phyloP scores from a whole-genome alignment of 169 alveolate genomes.

The Plasmodium knowlesi region DNA sequence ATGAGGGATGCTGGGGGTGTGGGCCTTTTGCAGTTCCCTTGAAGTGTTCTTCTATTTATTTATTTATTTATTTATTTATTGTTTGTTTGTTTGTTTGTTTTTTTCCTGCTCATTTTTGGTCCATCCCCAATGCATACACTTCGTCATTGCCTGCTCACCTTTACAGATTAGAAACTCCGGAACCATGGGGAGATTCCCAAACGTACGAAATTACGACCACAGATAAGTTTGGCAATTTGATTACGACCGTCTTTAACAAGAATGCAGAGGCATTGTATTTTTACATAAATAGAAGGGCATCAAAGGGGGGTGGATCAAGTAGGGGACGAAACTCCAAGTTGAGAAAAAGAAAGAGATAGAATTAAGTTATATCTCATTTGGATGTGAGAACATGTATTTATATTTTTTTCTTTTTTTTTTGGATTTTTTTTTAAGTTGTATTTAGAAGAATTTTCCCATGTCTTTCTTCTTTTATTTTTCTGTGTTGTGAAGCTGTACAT shows the following conservation, averaged over 20 bases:
- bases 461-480: not conserved
- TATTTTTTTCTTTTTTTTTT: not conserved
- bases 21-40: not conserved
- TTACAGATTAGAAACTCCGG: conserved; percentile 64
- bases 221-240: conserved; percentile 6
- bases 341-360: conserved; percentile 2
- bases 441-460: not conserved
- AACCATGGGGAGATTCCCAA: conserved; percentile 68
- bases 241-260: conserved; percentile 53
- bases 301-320: not conserved
- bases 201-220: conserved; percentile 26
- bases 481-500: not conserved
- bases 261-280: conserved; percentile 56
- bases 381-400: not conserved
- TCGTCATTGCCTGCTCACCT: not conserved
- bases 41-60: not conserved
- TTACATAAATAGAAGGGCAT: conserved; percentile 15
- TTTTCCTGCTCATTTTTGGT: not conserved
- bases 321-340: conserved; percentile 15
- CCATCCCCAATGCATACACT: not conserved
- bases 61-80: too few relatives aligned
- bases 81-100: not conserved
- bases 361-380: not conserved
- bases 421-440: not conserved
- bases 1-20: not conserved